Base-by-base conservation (phyloP, 2,329 filamentous ascomycete species). In the Corniculantispora saksenae region DNA sequence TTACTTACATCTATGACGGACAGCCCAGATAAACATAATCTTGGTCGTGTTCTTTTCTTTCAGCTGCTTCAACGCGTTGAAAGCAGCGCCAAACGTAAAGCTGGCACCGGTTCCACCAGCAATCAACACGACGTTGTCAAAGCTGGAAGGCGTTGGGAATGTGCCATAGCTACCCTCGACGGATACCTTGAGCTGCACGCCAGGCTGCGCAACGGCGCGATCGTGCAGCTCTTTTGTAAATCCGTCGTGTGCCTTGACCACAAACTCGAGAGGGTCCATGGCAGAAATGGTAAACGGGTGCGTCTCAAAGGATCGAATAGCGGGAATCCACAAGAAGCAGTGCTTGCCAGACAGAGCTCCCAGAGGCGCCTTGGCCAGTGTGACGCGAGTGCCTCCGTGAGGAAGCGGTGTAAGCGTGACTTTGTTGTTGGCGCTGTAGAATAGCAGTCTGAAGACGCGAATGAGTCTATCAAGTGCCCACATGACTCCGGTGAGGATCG, bases 221-320 rank as follows among this genome's bases (percentile, higher is more conserved):
- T 78, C 74, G 73, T 87, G 82, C 17, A 89, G 75, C 61, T 83
- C 81, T 13, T 78, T 77, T 0, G 86, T 89, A 71, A 89, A 89
- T 7, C 86, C 86, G 69, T 86, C 81, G 67, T 86, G 81, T 0
- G 86, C 82, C 57, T 82, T 80, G 61, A 89, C 81, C 25, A 89
- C 81, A 58, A 89, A 85, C 75, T 89, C 85, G 35, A 86, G 70
- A 0, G 84, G 83, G 38, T 81, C 74, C 19, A 78, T 80, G 25
- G 80, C 75, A 25, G 84, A 83, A 57, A 89, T 84, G 2, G 87
- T 89, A 69, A 90, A 90, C 0, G 87, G 87, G 67, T 91, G 88
- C 2, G 83, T 86, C 73, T 90, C 84, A 21, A 84, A 76, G 1
- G 77, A 69, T 12, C 87, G 82, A 56, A 90, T 80, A 5, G 76